Conservation (phyloP, 495 filamentous ascomycete genomes). For the Podospora pseudocomata region DNA sequence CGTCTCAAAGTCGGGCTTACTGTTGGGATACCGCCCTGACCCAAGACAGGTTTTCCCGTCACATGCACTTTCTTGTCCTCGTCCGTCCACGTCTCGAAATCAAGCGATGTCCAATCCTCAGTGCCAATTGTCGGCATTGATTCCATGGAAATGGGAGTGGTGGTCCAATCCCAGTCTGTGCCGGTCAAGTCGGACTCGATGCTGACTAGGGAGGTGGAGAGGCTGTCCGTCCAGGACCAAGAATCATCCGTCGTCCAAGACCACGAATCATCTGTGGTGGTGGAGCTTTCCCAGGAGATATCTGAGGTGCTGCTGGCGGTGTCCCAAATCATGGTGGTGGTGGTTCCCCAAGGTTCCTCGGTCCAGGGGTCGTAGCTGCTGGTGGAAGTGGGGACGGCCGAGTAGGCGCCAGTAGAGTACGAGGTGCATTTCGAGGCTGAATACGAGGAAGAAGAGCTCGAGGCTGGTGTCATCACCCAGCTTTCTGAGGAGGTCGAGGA, state of each 20-base stretch:
- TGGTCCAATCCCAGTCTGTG: background rate
- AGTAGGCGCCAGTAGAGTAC: background rate
- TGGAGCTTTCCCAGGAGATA: too few relatives aligned
- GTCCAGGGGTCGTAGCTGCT: background rate
- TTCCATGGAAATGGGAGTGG: background rate
- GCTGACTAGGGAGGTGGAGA: too few relatives aligned
- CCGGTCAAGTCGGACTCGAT: background rate
- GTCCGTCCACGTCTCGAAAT: background rate
- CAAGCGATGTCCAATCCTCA: background rate
- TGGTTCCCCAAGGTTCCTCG: background rate
- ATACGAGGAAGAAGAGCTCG: background rate
- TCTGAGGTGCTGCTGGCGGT: background rate
- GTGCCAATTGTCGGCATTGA: background rate
- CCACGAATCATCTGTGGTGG: constrained; percentile 3
- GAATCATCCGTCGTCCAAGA: background rate
- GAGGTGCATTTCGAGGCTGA: background rate
- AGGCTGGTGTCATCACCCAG: background rate
- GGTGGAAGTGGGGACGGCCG: background rate
- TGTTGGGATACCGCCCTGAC: background rate
- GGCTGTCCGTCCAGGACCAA: background rate
- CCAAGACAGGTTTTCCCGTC: background rate
- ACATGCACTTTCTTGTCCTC: background rate
- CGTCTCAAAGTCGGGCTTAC: background rate
- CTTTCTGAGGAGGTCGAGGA: background rate
- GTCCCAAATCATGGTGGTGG: background rate